These are phyloP conservation scores for Hygrophila difformis DNA, from an alignment of 257 asterid genomes.

Conservation along the genomic window DNA sequence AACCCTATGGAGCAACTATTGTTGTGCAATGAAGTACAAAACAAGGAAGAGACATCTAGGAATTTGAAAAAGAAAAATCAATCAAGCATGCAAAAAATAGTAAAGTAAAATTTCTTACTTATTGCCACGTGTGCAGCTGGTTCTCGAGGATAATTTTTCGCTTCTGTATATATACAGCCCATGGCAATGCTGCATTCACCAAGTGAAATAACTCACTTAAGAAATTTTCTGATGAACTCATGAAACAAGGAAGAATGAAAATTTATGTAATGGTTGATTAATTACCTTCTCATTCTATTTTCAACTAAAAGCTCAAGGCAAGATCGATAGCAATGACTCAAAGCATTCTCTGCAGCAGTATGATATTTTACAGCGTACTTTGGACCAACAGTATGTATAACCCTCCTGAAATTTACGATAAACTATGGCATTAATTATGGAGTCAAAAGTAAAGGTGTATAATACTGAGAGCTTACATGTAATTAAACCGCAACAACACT, in stretches of 20 bases:
- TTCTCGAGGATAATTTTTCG: slow-evolving; percentile 95
- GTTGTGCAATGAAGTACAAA: too few species aligned
- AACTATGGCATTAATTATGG: background rate
- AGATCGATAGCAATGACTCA: slow-evolving; percentile 91
- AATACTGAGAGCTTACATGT: slow-evolving; percentile 5
- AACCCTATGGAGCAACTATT: too few species aligned
- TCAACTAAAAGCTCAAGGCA: slow-evolving; percentile 60
- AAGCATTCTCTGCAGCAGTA: slow-evolving; percentile 97
- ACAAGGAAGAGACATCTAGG: background rate
- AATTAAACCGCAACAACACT: slow-evolving; percentile 6
- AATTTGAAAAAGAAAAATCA: background rate
- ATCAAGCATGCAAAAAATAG: background rate
- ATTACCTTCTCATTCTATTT: slow-evolving; percentile 54
- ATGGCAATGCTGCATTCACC: slow-evolving; percentile 74
- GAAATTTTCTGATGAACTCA: slow-evolving; percentile 6
- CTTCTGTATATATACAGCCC: slow-evolving; percentile 91
- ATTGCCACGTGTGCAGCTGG: slow-evolving; percentile 99
- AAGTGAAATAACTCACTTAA: slow-evolving; percentile 14
- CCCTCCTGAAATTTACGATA: slow-evolving; percentile 54
- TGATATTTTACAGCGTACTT: slow-evolving; percentile 95
- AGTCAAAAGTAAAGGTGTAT: slow-evolving; percentile 18
- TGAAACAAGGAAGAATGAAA: slow-evolving; percentile 1
- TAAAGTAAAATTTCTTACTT: slow-evolving; percentile 36
- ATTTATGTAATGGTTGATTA: slow-evolving; percentile 10
- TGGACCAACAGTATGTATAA: slow-evolving; percentile 97